Evolutionary conservation across 768 basidiomycete genomes (phyloP), one percentile per base, ranked within the genome.

Genomic region (Russula emetica): DNA sequence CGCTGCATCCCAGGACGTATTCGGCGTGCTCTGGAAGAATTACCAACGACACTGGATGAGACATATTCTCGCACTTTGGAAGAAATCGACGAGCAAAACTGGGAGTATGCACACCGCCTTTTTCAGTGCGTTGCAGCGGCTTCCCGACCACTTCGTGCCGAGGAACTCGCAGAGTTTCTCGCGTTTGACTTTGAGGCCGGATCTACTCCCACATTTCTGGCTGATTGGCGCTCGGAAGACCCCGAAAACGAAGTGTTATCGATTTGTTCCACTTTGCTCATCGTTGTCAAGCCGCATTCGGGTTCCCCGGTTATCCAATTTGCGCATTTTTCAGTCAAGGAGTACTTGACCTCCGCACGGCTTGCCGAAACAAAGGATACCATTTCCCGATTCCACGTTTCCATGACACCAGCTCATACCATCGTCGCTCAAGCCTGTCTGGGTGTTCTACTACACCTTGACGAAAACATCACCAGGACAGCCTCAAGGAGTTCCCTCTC

Each of bases 81-180:
- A 20, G 38, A 55, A 3, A 40, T 55, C 10, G 26, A 20, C 1
- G 14, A 30, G 3, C 20, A 26, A 32, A 55, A 28, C 16, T 42
- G 55, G 55, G 26, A 55, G n/a, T 55, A 2, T 32, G 55, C 55
- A 6, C 55, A 42, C 40, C 14, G 40, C 0, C 55, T 55, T 3
- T 42, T 42, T 14, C 38, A 55, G 20, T 42, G 24, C 13, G 38
- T 55, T 8, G 38, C 26, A 28, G 55, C 10, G 7, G 55, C 38
- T 10, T 55, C 55, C 9, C 36, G 54, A 10, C 54, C 54, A 18
- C 54, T 55, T 18, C 36, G 2, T 26, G 54, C 26, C 36, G 0
- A 28, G 7, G 55, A 55, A 10, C 55, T 55, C 4, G 55, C 55
- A 2, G 55, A 55, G 26, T 55, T 55, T 18, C 55, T 55, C 18